A percentile compares a stretch with the other conserved stretches of the same genome.
Evolutionary conservation across 768 basidiomycete species (phyloP).

Genomic region (Cyclocybe cylindracea): DNA sequence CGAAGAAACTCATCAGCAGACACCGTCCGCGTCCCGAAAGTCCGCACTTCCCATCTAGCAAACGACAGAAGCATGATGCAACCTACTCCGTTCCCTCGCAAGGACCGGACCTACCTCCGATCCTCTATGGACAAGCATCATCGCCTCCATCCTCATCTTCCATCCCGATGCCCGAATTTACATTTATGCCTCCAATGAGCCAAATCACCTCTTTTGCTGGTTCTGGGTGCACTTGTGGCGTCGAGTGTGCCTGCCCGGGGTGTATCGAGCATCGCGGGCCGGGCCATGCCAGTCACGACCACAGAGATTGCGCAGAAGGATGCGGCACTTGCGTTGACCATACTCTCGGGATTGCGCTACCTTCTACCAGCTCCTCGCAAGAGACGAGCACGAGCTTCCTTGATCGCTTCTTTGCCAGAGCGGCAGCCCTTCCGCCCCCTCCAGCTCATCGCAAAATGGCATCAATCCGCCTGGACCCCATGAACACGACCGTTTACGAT

Average conservation of each 20-base stretch:
- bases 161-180: constrained; percentile 45
- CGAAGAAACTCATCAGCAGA: constrained; percentile 3
- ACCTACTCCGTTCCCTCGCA: constrained; percentile 18
- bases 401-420: constrained; percentile 66
- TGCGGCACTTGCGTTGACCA: constrained; percentile 69
- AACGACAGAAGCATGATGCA: constrained; percentile 31
- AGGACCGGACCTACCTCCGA: constrained; percentile 52
- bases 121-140: constrained; percentile 31
- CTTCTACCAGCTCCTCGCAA: constrained; percentile 17
- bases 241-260: constrained; percentile 70
- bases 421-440: constrained; percentile 67
- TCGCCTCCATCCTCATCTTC: constrained; percentile 19
- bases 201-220: constrained; percentile 60
- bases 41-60: constrained; percentile 27
- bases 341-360: constrained; percentile 44
- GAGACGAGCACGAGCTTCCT: constrained; percentile 32
- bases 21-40: constrained; percentile 25
- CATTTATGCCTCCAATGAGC: constrained; percentile 61
- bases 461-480: constrained; percentile 46
- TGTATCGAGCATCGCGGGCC: constrained; percentile 69
- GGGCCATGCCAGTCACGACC: constrained; percentile 46
- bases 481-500: constrained; percentile 45
- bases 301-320: constrained; percentile 48
- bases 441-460: constrained; percentile 42
- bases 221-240: constrained; percentile 73